These are phyloP conservation scores for Ustilago xerochloae DNA, from an alignment of 1,284 basidiomycete genomes.

Conservation along the genomic window DNA sequence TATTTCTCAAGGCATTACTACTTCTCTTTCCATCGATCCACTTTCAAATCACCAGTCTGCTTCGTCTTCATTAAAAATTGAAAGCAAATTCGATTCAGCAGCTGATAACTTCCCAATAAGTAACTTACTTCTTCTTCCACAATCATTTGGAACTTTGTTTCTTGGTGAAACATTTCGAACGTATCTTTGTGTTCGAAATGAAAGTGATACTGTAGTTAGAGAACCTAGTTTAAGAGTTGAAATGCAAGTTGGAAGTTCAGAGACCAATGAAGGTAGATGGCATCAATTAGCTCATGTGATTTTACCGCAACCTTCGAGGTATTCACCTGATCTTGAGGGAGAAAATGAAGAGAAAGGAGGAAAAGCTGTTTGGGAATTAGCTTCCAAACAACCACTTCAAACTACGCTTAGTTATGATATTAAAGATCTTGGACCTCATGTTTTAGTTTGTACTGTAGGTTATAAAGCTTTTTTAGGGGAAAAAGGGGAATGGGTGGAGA, in stretches of 20 bases:
- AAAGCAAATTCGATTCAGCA: too few species aligned
- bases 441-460: constrained; percentile 63
- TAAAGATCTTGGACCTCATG: constrained; percentile 62
- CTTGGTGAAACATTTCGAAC: constrained; percentile 65
- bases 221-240: constrained; percentile 57
- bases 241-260: constrained; percentile 52
- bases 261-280: constrained; percentile 18
- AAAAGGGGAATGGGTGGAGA: constrained; percentile 25
- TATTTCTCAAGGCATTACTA: constrained; percentile 7
- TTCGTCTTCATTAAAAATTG: background rate
- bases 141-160: constrained; percentile 55
- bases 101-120: constrained; percentile 22
- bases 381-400: constrained; percentile 31
- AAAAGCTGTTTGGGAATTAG: constrained; percentile 16
- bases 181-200: constrained; percentile 64
- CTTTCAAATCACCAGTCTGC: constrained; percentile 6
- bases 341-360: background rate
- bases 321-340: constrained; percentile 6
- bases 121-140: constrained; percentile 36
- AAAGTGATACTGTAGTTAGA: constrained; percentile 34
- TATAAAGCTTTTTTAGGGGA: constrained; percentile 33
- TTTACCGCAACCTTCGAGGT: constrained; percentile 13
- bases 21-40: constrained; percentile 4
- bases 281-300: constrained; percentile 34
- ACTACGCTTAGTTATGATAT: constrained; percentile 60